Conservation (phyloP, 2,329 filamentous ascomycete genomes). For the Colletotrichum eleusines region DNA sequence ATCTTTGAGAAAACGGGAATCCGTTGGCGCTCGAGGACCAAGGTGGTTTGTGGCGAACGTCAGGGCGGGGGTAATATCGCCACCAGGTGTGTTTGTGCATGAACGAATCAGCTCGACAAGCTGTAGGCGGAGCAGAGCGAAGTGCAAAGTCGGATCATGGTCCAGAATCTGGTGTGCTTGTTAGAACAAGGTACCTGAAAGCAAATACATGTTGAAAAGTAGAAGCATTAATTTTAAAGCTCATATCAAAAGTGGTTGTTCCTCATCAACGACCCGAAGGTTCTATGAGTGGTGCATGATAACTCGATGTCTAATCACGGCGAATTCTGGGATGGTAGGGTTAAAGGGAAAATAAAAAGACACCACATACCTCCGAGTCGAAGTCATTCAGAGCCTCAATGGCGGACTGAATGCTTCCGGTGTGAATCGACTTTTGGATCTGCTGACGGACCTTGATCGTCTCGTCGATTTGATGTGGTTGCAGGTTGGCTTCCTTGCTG, state of each 20-base stretch:
- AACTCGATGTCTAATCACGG: constrained; percentile 92
- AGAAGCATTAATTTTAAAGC: constrained; percentile 35
- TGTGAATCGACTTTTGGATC: constrained; percentile 87
- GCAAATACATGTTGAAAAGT: constrained; percentile 14
- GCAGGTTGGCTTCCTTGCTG: constrained; percentile 90
- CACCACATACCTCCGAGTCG: constrained; percentile 83
- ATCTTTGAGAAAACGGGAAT: constrained; percentile 84
- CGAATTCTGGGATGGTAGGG: constrained; percentile 45
- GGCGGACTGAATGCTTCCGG: constrained; percentile 85
- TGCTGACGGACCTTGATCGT: constrained; percentile 83
- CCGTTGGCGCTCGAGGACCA: constrained; percentile 86
- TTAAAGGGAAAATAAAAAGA: constrained; percentile 12
- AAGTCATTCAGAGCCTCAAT: constrained; percentile 91
- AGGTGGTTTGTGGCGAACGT: constrained; percentile 90
- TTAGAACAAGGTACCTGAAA: constrained; percentile 45
- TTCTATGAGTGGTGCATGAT: constrained; percentile 99
- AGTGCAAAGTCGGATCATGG: constrained; percentile 84
- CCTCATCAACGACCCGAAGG: constrained; percentile 90
- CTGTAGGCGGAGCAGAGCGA: constrained; percentile 89
- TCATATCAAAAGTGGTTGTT: constrained; percentile 72
- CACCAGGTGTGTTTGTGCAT: constrained; percentile 73
- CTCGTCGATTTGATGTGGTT: constrained; percentile 76
- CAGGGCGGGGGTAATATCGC: constrained; percentile 83
- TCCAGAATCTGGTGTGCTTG: constrained; percentile 81
- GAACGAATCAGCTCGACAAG: constrained; percentile 91